phyloP scores from a whole-genome alignment of 139 green algal genomes.

The Eudorina sp. region DNA sequence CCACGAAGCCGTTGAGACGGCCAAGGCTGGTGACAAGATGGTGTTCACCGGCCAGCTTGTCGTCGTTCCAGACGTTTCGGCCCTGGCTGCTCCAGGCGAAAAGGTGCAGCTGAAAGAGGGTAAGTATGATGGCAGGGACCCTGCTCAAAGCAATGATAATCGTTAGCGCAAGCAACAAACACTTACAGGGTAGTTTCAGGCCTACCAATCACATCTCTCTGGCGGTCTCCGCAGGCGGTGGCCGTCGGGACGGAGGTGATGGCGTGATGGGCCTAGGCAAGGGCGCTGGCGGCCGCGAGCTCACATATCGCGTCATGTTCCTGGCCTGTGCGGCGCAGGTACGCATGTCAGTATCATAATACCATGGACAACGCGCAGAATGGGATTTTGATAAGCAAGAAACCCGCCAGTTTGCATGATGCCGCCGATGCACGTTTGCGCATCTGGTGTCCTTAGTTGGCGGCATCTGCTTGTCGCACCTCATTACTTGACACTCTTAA shows the following conservation, averaged over 20 bases:
- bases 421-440: too few species aligned
- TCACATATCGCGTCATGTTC: slow-evolving; percentile 93
- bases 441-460: too few species aligned
- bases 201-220: too few species aligned
- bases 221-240: not conserved
- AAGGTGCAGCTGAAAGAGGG: slow-evolving; percentile 42
- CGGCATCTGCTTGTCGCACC: not conserved
- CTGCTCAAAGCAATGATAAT: too few species aligned
- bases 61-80: slow-evolving; percentile 94
- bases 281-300: slow-evolving; percentile 86
- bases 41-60: slow-evolving; percentile 95
- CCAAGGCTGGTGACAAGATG: slow-evolving; percentile 95
- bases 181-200: too few species aligned
- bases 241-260: slow-evolving; percentile 51
- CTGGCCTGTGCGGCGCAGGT: slow-evolving; percentile 75
- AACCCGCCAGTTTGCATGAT: too few species aligned
- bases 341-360: not conserved
- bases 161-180: too few species aligned
- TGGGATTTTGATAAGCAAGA: not conserved
- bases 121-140: too few species aligned
- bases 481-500: not conserved
- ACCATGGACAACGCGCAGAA: not conserved
- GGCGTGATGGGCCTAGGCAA: slow-evolving; percentile 84
- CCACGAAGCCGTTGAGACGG: slow-evolving; percentile 92
- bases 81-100: slow-evolving; percentile 75